Base-by-base conservation (phyloP, 768 basidiomycete genomes). In the Saitozyma podzolica region DNA sequence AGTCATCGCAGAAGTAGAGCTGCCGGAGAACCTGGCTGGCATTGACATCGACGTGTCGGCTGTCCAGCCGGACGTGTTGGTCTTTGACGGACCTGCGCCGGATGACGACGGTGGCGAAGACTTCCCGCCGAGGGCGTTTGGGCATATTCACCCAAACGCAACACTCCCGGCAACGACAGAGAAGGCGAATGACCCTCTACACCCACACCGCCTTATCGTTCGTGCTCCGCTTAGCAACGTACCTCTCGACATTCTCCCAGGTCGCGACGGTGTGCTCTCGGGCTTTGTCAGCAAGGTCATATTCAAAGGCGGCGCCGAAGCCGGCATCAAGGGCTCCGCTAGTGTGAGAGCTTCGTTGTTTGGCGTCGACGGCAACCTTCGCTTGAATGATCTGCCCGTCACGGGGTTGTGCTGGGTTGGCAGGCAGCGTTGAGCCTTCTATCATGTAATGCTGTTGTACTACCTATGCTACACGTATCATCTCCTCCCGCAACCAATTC, bases 11-110 rank as follows among this genome's bases (percentile, higher is more conserved):
- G 59, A 65, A 40, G 65, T 77, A 8, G 63, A 70, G 62, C 89
- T 84, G 0, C 91, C 92, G 66, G 88, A 90, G 29, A 83, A 80
- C 0, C 86, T 90, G 67, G 84, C 81, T 9, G 83, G 77, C 43
- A 89, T 83, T 62, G 85, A 83, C 0, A 85, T 85, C 0, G 87
- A 85, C 4, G 87, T 82, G 10, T 76, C 75, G 45, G 82, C 83
- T 5, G 81, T 82, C n/a, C 82, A 80, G 48, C 78, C 78, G 11
- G 76, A 79, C 56, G 69, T 79, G 7, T 58, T 76, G 42, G 67
- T 79, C 10, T 76, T 65, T 57, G 75, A 79, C 48, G 78, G 78
- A 14, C 65, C 67, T 19, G 66, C 72, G 10, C 56, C 58, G 7
- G 41, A 84, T 80, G 50, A 91, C 82, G 85, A 91, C 85, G 42